Base-by-base conservation (phyloP, 805 yeast genomes). In the Myxozyma kluyveri region DNA sequence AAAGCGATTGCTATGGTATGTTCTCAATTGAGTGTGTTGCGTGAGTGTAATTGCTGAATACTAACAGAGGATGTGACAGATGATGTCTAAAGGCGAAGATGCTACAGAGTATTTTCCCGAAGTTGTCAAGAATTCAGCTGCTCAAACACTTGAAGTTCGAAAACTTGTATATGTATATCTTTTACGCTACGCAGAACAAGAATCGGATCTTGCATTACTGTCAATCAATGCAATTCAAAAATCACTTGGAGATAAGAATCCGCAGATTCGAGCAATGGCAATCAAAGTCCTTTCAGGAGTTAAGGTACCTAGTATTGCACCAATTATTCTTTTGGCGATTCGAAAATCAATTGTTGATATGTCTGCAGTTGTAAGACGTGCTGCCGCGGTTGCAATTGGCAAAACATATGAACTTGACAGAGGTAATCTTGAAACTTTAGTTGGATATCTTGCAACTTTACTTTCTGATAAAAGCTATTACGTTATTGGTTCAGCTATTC, bases 141-240 rank as follows among this genome's bases (percentile, higher is more conserved):
- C 91, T 18, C 69, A 72, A 43, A 79, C 81, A 50, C 65, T 79
- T 35, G 84, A 82, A 56, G 78, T 88, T 26, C 80, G 87, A 54
- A 81, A 84, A 60, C 74, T 91, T 65, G 96, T 89, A 1, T 81
- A 87, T 68, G 74, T 84, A 0, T 88, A 87, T 61, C 70, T 93
- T 44, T 71, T 83, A 39, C 75, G 86, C 50, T 88, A 81, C 66
- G 93, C 96, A 22, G 95, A 88, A 56, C 68, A 74, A 49, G 90
- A 88, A 60, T 96, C 93, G 7, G 96, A 90, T 66, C 77, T 87
- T n/a, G 93, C 98, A 1, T 75, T 93, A 19, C 73, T 93, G 42
- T 82, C 96, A 0, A 86, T 93, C 59, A 93, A 93, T 67, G 86
- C 97, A 0, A 86, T 93, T 44, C 99, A 93, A 67, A 88, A 86